A percentile compares a stretch with the other conserved stretches of the same genome.
phyloP scores from a whole-genome alignment of 306 rosid species.

The Crotalaria pallida region DNA sequence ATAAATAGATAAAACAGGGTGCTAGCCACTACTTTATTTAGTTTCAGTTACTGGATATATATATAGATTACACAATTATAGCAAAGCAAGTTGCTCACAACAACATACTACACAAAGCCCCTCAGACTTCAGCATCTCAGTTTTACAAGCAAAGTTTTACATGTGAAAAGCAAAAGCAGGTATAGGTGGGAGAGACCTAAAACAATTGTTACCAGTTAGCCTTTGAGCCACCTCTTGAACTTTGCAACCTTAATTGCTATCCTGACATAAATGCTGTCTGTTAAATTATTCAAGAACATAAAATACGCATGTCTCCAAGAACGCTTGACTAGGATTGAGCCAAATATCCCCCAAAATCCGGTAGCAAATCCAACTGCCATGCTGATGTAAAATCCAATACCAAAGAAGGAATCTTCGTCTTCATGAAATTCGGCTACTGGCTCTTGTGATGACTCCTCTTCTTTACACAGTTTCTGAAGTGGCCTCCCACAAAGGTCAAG shows the following conservation, averaged over 20 bases:
- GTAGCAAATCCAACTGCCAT: not conserved
- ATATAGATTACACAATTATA: too few species aligned
- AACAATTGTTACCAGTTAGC: not conserved
- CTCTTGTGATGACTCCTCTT: not conserved
- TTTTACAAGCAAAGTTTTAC: not conserved
- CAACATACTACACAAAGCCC: too few species aligned
- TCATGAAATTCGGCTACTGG: not conserved
- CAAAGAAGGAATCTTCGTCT: not conserved
- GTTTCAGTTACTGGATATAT: too few species aligned
- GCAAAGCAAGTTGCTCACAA: too few species aligned
- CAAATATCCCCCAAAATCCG: not conserved
- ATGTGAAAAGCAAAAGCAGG: not conserved
- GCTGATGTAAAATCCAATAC: not conserved
- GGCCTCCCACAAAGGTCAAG: slow-evolving; percentile 14
- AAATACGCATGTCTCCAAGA: not conserved
- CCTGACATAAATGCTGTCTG: not conserved
- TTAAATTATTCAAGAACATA: not conserved
- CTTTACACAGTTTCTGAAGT: not conserved
- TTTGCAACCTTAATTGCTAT: not conserved
- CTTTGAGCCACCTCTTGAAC: not conserved
- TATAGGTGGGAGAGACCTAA: not conserved
- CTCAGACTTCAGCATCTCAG: too few species aligned
- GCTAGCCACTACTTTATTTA: not conserved
- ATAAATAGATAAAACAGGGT: not conserved
- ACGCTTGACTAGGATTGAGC: not conserved